These are phyloP conservation scores for Penicillium flavigenum DNA, from an alignment of 495 filamentous ascomycete genomes.

Conservation along the genomic window DNA sequence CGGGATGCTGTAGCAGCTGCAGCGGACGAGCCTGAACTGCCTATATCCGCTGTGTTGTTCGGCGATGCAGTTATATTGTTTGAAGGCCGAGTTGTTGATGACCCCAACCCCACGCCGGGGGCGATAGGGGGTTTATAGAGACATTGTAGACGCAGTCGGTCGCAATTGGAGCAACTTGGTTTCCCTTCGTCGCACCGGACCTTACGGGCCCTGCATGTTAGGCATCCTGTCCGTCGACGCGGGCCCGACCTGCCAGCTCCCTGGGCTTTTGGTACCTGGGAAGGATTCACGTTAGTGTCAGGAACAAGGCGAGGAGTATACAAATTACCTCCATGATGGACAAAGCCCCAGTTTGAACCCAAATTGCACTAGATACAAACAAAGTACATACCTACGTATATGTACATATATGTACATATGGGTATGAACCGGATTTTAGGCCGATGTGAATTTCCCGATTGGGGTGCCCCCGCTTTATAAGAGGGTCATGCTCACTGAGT, in stretches of 20 bases:
- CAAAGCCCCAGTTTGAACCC: background rate
- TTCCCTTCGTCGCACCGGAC: conserved; percentile 47
- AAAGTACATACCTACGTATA: background rate
- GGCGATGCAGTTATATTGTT: background rate
- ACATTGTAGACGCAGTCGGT: conserved; percentile 38
- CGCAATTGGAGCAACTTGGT: conserved; percentile 41
- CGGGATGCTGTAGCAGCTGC: conserved; percentile 12
- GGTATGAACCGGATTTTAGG: too few relatives aligned
- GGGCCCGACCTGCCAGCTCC: conserved; percentile 43
- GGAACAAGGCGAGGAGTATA: background rate
- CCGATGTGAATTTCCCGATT: too few relatives aligned
- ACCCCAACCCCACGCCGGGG: conserved; percentile 10
- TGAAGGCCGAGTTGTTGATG: background rate
- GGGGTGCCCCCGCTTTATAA: too few relatives aligned
- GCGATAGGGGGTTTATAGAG: conserved; percentile 31
- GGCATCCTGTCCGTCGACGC: conserved; percentile 45
- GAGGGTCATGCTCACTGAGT: too few relatives aligned
- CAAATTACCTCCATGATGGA: conserved; percentile 29
- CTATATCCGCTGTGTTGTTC: background rate
- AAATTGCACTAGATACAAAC: background rate
- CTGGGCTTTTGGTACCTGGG: conserved; percentile 37
- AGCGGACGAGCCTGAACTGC: background rate
- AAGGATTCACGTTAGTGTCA: conserved; percentile 36
- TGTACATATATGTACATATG: too few relatives aligned
- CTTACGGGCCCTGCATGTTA: conserved; percentile 48